phyloP scores from a whole-genome alignment of 2,329 filamentous ascomycete species.

The Orbilia quercus region DNA sequence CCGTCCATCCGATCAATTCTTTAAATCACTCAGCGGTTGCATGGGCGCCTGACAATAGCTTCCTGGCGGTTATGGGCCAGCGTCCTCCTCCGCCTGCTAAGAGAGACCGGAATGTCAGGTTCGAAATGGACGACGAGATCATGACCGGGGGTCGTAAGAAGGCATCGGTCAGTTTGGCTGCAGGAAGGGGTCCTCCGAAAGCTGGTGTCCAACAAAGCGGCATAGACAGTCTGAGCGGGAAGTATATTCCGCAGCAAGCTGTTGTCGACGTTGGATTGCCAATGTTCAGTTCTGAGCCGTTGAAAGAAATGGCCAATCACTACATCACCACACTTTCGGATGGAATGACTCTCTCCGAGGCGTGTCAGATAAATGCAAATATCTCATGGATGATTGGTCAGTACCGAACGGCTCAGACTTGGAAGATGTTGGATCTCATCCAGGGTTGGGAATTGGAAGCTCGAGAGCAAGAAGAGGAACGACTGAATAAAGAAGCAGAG shows the following conservation, averaged over 20 bases:
- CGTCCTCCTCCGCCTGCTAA: constrained; percentile 57
- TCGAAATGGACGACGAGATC: constrained; percentile 59
- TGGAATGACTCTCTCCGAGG: constrained; percentile 57
- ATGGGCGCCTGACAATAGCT: constrained; percentile 61
- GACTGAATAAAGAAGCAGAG: constrained; percentile 42
- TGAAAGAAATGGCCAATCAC: constrained; percentile 57
- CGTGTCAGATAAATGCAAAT: constrained; percentile 58
- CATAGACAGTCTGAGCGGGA: constrained; percentile 57
- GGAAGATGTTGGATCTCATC: constrained; percentile 59
- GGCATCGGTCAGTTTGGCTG: constrained; percentile 49
- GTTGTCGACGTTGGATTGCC: constrained; percentile 58
- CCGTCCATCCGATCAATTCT: constrained; percentile 72
- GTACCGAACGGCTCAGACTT: constrained; percentile 58
- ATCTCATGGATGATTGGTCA: constrained; percentile 58
- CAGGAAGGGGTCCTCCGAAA: constrained; percentile 53
- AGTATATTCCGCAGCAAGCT: constrained; percentile 58
- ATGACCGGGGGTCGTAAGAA: constrained; percentile 56
- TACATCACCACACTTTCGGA: constrained; percentile 57
- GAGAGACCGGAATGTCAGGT: constrained; percentile 53
- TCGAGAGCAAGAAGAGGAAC: constrained; percentile 43
- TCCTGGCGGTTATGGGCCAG: constrained; percentile 57
- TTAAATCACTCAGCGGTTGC: constrained; percentile 72
- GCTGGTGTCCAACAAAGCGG: constrained; percentile 39
- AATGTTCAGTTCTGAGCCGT: constrained; percentile 58
- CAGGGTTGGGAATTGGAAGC: constrained; percentile 56